Base-by-base conservation (phyloP, 371 early-diverging fungal species). In the Massospora cicadina region DNA sequence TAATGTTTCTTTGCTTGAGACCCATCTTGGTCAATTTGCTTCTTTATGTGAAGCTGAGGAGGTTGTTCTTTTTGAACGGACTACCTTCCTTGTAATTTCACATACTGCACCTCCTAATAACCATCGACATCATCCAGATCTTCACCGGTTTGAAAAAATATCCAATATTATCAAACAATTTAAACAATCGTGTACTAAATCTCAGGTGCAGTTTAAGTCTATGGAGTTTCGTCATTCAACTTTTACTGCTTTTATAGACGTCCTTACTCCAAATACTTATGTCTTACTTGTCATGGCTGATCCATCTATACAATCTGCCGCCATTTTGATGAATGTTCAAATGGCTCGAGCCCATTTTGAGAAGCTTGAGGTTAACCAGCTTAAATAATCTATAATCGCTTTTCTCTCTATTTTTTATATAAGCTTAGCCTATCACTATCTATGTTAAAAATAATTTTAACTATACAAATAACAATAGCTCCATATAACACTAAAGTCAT, bases 131-230 rank as follows among this genome's bases (percentile, higher is more conserved):
- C 79, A 81, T 63, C 75, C 74, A 43, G 88, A 88, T 65, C 70
- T 77, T 0, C 88, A 91, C 67, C 85, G 92, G 54, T 94, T 92
- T 70, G 92, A 93, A 73, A 87, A 89, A 72, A 85, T 95, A 13
- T 89, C 89, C 68, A 92, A 93, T 71, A 88, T 89, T 57, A 91
- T 96, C 76, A 96, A 96, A 71, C 88, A 86, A 71, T 93, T 91
- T 71, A 90, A 91, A 67, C 75, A 90, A 28, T 83, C 86, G 43
- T 91, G 93, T 76, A 79, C 84, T 64, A 81, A 84, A 69, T 78
- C 85, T 30, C 93, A 91, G 69, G 80, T 91, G 29, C 83, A 83
- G 60, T 95, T 96, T 71, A 82, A 86, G 70, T 84, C 84, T 69
- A 85, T 94, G 86, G 93, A 94, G 71, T 81, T 96, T 33, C 77